Evolutionary conservation across 495 filamentous ascomycete species (phyloP).

Genomic region (Schizothecium vesticola): DNA sequence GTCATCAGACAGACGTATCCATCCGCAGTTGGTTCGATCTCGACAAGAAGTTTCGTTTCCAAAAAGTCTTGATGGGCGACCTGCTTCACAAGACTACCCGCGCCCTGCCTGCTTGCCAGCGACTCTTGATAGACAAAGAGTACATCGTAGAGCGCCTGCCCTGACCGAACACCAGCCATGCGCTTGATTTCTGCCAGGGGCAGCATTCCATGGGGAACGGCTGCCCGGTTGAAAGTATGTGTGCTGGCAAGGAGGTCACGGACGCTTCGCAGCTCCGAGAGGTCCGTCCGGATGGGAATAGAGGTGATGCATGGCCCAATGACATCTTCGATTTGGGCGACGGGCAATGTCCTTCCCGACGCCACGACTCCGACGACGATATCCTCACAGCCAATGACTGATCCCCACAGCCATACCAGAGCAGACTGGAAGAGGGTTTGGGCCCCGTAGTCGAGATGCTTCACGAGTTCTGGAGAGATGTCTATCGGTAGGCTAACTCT

Average conservation of each 20-base stretch:
- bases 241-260: constrained; percentile 54
- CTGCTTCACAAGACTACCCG: constrained; percentile 30
- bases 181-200: constrained; percentile 64
- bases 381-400: constrained; percentile 58
- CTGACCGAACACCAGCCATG: constrained; percentile 42
- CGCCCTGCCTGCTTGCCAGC: constrained; percentile 30
- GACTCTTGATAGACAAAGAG: constrained; percentile 77
- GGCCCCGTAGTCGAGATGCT: constrained; percentile 28
- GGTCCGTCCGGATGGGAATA: constrained; percentile 58
- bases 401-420: constrained; percentile 57
- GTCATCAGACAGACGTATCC: constrained; percentile 56
- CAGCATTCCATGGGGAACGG: constrained; percentile 52
- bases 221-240: constrained; percentile 55
- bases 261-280: constrained; percentile 42
- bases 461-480: background rate
- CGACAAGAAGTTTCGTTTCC: constrained; percentile 67
- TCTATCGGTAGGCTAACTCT: background rate
- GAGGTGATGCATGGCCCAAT: constrained; percentile 68
- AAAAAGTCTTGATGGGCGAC: constrained; percentile 57
- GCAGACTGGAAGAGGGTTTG: constrained; percentile 68
- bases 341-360: constrained; percentile 65
- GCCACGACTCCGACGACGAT: constrained; percentile 69
- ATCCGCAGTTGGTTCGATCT: constrained; percentile 55
- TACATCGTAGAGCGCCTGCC: constrained; percentile 56
- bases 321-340: constrained; percentile 61